Percentiles rank a stretch among this genome's conserved stretches.
These are phyloP conservation scores for Niebla homalea DNA, from an alignment of 495 filamentous ascomycete species.

Conservation along the genomic window DNA sequence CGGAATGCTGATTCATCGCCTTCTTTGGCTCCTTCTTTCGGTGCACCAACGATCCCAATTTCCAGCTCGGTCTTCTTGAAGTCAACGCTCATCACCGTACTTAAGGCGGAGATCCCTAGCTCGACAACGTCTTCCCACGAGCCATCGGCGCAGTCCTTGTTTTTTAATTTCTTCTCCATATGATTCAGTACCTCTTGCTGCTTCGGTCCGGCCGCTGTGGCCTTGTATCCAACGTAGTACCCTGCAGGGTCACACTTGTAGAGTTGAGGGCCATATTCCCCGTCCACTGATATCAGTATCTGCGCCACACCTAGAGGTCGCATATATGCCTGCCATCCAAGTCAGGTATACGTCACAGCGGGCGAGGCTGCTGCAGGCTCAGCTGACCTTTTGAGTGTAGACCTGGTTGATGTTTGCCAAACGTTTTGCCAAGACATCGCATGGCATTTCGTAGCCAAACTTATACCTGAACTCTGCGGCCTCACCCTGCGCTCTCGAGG, in stretches of 20 bases:
- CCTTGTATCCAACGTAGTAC: constrained; percentile 97
- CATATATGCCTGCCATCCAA: constrained; percentile 72
- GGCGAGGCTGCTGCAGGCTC: constrained; percentile 1
- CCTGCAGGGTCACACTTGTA: constrained; percentile 98
- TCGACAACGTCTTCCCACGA: constrained; percentile 97
- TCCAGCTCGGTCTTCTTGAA: constrained; percentile 99
- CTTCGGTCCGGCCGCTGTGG: constrained; percentile 90
- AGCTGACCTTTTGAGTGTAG: constrained; percentile 83
- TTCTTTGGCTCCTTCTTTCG: constrained; percentile 63
- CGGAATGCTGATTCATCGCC: constrained; percentile 67
- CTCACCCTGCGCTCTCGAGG: constrained; percentile 83
- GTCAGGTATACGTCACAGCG: constrained; percentile 3
- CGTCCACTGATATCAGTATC: constrained; percentile 86
- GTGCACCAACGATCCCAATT: constrained; percentile 88
- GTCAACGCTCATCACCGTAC: constrained; percentile 92
- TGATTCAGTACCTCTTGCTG: constrained; percentile 96
- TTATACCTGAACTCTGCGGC: constrained; percentile 98
- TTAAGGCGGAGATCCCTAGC: constrained; percentile 83
- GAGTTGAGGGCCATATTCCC: constrained; percentile 85
- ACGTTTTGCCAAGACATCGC: constrained; percentile 89
- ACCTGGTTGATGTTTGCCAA: constrained; percentile 98
- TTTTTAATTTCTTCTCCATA: constrained; percentile 99
- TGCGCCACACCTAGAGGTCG: constrained; percentile 88
- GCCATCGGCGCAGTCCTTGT: constrained; percentile 88
- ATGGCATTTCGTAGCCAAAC: constrained; percentile 98